Evolutionary conservation across 1,139 yeast species (phyloP), one percentile per base, ranked within the genome.

Genomic region (Spathaspora sp.): DNA sequence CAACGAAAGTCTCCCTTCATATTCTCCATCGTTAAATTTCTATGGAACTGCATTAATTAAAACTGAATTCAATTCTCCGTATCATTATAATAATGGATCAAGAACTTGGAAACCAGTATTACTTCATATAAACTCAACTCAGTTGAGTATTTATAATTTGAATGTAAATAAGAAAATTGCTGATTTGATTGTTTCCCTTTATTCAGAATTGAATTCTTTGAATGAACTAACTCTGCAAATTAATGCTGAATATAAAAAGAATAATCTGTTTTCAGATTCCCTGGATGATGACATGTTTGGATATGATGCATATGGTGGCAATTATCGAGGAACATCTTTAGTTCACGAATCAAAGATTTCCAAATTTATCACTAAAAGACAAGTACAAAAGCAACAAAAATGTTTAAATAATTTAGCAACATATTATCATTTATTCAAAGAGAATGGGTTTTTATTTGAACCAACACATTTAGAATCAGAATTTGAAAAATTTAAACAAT

Each of bases 91-190:
- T 52, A 54, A 49, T 24, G 57, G 61, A 7, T 57, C 56, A 23
- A 47, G 70, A 25, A 47, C 56, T 7, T 81, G 86, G 85, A 63
- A 63, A 44, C 74, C 78, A 0, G 80, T 77, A 38, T 58, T 77
- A 41, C 60, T 80, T n/a, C 83, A 77, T 50, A 61, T 82, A 45
- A 80, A 81, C 60, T 79, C 81, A 50, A 82, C 86, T 16, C 84
- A 80, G 56, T 65, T 82, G 43, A 72, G 72, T 43, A 48, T 82
- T 16, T 73, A 75, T 51, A 61, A 61, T 23, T 48, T 74, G 17
- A 57, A 59, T n/a, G 57, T 59, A 10, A 64, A 61, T 7, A 61
- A 58, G 36, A 52, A 57, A 41, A 48, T 66, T n/a, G 48, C 48
- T 16, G 60, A 60, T n/a, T 50, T 66, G n/a, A 55, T 74, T 7